Base-by-base conservation (phyloP, 345 rosid genomes). In the Durio zibethinus region DNA sequence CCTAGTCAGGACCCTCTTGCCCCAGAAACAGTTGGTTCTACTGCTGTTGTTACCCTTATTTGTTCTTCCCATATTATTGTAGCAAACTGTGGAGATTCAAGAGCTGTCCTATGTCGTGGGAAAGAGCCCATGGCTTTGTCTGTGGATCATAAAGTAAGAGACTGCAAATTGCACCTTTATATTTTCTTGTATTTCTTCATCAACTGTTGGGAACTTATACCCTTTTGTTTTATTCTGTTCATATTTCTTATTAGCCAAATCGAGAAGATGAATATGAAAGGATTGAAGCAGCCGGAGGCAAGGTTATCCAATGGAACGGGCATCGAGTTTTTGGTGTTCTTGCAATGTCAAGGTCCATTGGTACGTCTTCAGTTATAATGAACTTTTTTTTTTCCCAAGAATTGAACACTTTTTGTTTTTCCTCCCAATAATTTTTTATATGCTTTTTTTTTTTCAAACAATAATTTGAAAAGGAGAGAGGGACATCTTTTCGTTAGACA, bases 321-420 rank as follows among this genome's bases (percentile, higher is more conserved):
- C 95, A 91, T 76, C 97, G 98, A 57, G 99, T 96, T 67, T 93
- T 92, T 72, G 99, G 99, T 20, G 98, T 96, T 81, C 94, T 96
- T 72, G 99, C 97, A 43, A 92, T 96, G 98, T 96, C 99, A 54
- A 93, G 98, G 75, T 93, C 99, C 72, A 88, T 96, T 54, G 99
- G 99, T 93, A 84, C 57, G 91, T 62, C 27, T 42, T 78, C 60
- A 60, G 61, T 42, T 53, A 64, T 42, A 27, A 23, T 10, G 52
- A 56, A 47, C 20, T 20, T 14, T 25, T 20, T 53, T 75, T 59
- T 63, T 52, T 11, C 6, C 6, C 14, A n/a, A 38, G 14, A 66
- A 43, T 42, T 25, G 20, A 42, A 48, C 21, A 29, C 21, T 36
- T 18, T 56, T 76, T 36, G 69, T 60, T 12, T n/a, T n/a, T n/a